Evolutionary conservation across 257 asterid genomes (phyloP).

Genomic region (Plantago major): DNA sequence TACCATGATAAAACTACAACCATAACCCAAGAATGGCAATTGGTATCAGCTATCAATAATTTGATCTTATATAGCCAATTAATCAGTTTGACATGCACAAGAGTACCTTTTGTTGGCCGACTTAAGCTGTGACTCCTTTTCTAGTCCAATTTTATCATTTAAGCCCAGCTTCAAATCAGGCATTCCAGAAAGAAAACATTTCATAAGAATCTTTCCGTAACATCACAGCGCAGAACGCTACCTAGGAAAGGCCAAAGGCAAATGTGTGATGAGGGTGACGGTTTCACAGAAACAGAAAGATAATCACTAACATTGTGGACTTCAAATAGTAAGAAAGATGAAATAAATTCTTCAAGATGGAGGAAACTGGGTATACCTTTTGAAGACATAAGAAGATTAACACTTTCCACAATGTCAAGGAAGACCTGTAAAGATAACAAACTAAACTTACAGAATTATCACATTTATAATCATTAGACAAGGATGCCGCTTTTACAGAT

Average conservation of each 20-base stretch:
- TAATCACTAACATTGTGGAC: conserved; percentile 1
- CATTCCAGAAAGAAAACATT: conserved; percentile 99
- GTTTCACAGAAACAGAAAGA: conserved; percentile 1
- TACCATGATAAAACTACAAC: no score
- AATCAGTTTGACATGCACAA: conserved; percentile 16
- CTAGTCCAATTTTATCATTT: conserved; percentile 98
- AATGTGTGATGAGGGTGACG: conserved; percentile 10
- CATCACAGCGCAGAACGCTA: conserved; percentile 94
- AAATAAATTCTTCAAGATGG: conserved; percentile 7
- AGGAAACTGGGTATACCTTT: conserved; percentile 47
- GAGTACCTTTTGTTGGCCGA: conserved; percentile 92
- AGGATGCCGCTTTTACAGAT: conserved; percentile 15
- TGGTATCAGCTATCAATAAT: neutral
- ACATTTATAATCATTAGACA: conserved; percentile 7
- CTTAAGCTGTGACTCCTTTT: conserved; percentile 94
- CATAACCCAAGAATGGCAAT: no score
- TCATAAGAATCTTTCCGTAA: conserved; percentile 94
- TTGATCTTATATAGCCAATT: conserved; percentile 7
- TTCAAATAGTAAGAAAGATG: conserved; percentile 18
- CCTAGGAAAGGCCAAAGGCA: conserved; percentile 46
- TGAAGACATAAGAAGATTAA: conserved; percentile 98
- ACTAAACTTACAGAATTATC: conserved; percentile 15
- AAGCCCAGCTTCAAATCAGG: conserved; percentile 98
- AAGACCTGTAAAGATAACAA: conserved; percentile 56
- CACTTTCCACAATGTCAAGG: conserved; percentile 98